Base-by-base conservation (phyloP, 306 rosid genomes). In the Acacia confusa region DNA sequence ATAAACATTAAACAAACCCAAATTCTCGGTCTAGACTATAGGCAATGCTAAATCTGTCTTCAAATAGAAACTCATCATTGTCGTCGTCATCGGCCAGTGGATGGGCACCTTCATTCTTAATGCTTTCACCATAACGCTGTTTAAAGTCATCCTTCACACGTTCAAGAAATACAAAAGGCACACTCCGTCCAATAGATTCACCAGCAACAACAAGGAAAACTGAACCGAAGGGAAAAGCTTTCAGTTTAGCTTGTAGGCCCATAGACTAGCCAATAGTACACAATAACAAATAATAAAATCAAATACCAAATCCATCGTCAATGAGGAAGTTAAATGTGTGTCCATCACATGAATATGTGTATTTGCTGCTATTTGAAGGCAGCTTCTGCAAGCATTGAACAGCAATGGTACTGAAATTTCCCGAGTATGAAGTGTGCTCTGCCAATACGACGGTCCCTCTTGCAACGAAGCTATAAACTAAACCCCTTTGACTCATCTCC, bases 161-260 rank as follows among this genome's bases (percentile, higher is more conserved):
- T 10, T 95, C 99, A 82, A 95, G 98, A 79, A 95, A 93, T 34
- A 95, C 92, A 80, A 95, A 95, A 38, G 99, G 99, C 75, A 92
- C 83, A 77, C 91, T 88, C 86, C 99, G 90, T 43, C 99, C 98
- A 45, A 82, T 83, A 1, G 97, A 86, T 83, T 95, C 99, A 84
- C 93, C 99, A 0, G 98, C 98, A 84, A 95, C 98, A 82, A 94
- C 97, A 76, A 95, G 99, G 82, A 90, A 95, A 81, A 93, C 99
- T 95, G 90, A 88, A 88, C 25, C 22, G 43, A 70, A 40, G 43
- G 72, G 70, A 73, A 78, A 50, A 57, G 17, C 36, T 20, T 43
- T 78, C 72, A 83, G 77, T 71, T 60, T 79, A 70, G 53, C 19
- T 28, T 6, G 1, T 30, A 28, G 41, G 63, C 30, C 3, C 38